Conservation (phyloP, 208 protist genomes). For the Entamoeba histolytica region DNA sequence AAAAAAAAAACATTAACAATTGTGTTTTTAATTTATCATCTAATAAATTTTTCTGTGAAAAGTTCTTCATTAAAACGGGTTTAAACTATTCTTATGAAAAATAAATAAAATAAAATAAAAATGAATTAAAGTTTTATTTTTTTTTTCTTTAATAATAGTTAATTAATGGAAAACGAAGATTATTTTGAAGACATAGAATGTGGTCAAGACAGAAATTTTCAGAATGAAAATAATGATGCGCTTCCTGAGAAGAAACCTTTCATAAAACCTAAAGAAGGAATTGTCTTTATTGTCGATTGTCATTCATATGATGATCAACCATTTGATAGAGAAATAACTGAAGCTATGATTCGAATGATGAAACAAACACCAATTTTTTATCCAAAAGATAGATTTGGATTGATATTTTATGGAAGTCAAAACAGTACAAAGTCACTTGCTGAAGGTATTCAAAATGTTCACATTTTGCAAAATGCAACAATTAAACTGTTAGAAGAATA, state of each 20-base stretch:
- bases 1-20: no score
- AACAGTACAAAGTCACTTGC: background rate
- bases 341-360: background rate
- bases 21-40: no score
- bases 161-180: no score
- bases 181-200: no score
- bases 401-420: background rate
- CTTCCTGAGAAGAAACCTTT: background rate
- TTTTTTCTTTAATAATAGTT: no score
- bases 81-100: no score
- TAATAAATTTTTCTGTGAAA: no score
- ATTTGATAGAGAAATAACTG: background rate
- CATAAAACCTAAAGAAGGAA: background rate
- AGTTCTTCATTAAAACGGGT: no score
- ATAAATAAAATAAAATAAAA: no score
- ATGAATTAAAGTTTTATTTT: no score
- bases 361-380: background rate
- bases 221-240: background rate
- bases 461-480: background rate
- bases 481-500: background rate
- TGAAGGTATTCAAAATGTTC: background rate
- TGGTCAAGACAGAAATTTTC: no score
- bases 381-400: background rate
- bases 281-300: background rate
- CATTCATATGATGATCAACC: background rate